Conservation (phyloP, 805 yeast species). For the Candida cerambycidarum region DNA sequence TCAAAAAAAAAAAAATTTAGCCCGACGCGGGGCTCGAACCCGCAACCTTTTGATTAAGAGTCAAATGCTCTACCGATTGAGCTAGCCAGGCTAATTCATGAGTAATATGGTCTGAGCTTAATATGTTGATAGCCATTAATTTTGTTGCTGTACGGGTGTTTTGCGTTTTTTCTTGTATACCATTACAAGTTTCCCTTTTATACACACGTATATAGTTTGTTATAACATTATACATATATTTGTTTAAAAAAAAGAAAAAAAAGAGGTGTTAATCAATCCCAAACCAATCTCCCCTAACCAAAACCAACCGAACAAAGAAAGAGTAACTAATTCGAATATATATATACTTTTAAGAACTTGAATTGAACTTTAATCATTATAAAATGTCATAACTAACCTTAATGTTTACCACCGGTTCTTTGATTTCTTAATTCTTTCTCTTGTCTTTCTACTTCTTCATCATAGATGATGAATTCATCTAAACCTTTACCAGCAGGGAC, state of each 20-base stretch:
- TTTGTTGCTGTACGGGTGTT: too few species aligned
- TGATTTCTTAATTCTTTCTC: slow-evolving; percentile 64
- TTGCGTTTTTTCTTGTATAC: too few species aligned
- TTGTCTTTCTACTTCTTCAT: slow-evolving; percentile 74
- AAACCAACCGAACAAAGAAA: too few species aligned
- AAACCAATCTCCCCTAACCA: too few species aligned
- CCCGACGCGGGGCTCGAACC: slow-evolving; percentile 34
- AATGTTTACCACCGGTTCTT: slow-evolving; percentile 75
- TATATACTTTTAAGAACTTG: slow-evolving; percentile 1
- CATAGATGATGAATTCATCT: slow-evolving; percentile 88
- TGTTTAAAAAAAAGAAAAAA: too few species aligned
- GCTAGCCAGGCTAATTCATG: slow-evolving; percentile 24
- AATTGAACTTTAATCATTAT: slow-evolving; percentile 4
- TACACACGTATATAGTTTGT: too few species aligned
- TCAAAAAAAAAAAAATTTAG: slow-evolving; percentile 16
- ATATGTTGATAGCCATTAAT: too few species aligned
- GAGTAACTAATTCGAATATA: not conserved
- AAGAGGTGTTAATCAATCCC: too few species aligned
- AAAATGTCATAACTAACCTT: slow-evolving; percentile 11
- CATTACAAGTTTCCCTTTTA: too few species aligned
- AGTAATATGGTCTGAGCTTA: too few species aligned
- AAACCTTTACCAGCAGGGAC: slow-evolving; percentile 95
- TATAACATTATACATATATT: too few species aligned
- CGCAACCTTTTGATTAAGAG: slow-evolving; percentile 26
- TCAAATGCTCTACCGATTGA: slow-evolving; percentile 25